These are phyloP conservation scores for Trypanosoma mega DNA, from an alignment of 208 protist species.

Conservation along the genomic window DNA sequence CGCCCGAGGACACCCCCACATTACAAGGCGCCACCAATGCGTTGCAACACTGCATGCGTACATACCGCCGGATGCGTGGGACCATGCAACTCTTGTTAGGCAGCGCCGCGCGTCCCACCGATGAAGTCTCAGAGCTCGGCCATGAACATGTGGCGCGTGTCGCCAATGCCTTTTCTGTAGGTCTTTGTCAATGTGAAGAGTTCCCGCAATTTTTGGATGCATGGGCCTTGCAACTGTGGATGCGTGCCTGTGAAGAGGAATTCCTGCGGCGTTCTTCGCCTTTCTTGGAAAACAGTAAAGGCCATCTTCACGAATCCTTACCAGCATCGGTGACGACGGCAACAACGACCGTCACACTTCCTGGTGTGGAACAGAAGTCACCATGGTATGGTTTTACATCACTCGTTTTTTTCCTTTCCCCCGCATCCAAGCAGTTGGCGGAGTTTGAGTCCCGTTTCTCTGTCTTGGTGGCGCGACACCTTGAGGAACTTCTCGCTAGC, in stretches of 20 bases:
- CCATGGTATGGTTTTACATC: slow-evolving; percentile 10
- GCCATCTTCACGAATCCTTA: background rate
- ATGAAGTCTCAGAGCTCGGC: slow-evolving; percentile 43
- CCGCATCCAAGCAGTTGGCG: slow-evolving; percentile 4
- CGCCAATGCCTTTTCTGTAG: slow-evolving; percentile 27
- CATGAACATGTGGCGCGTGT: slow-evolving; percentile 32
- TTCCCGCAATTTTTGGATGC: slow-evolving; percentile 38
- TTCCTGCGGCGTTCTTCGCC: background rate
- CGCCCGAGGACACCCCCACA: background rate
- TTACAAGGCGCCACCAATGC: slow-evolving; percentile 37
- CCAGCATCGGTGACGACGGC: background rate
- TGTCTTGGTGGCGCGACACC: slow-evolving; percentile 3
- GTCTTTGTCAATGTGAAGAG: slow-evolving; percentile 25
- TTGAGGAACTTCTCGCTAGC: slow-evolving; percentile 4
- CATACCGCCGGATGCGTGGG: slow-evolving; percentile 48
- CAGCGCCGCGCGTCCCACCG: slow-evolving; percentile 46
- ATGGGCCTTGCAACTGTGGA: slow-evolving; percentile 67
- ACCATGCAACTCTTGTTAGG: slow-evolving; percentile 44
- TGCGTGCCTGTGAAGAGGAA: slow-evolving; percentile 54
- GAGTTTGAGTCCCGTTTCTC: slow-evolving; percentile 15
- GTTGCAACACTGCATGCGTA: slow-evolving; percentile 48
- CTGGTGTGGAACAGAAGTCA: background rate
- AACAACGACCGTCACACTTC: background rate
- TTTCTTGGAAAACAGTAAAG: background rate
- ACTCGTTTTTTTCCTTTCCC: slow-evolving; percentile 24